Percentiles rank a stretch among this genome's conserved stretches.
Conservation (phyloP, 805 yeast species). For the Nakazawaea ishiwadae region DNA sequence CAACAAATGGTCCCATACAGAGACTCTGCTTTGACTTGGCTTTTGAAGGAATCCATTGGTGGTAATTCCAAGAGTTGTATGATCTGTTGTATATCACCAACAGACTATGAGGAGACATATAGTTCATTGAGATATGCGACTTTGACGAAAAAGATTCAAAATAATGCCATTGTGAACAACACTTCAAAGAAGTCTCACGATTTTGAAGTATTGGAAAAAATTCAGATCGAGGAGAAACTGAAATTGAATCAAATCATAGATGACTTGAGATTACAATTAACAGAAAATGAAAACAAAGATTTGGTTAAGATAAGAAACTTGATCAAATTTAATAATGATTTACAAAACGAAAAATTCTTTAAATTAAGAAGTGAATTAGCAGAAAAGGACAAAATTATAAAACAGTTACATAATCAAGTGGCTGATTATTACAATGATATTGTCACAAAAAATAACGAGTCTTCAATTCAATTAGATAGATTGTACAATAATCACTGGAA, state of each 20-base stretch:
- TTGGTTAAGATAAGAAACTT: constrained; percentile 10
- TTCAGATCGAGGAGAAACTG: constrained; percentile 8
- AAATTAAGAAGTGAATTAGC: constrained; percentile 3
- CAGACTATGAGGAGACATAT: constrained; percentile 71
- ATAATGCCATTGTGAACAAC: constrained; percentile 48
- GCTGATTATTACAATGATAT: constrained; percentile 1
- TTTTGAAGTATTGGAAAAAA: constrained; percentile 10
- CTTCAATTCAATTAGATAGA: not conserved
- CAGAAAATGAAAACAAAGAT: constrained; percentile 7
- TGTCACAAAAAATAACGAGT: not conserved
- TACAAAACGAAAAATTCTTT: constrained; percentile 16
- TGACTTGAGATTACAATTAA: constrained; percentile 7
- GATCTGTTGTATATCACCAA: constrained; percentile 82
- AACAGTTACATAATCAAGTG: not conserved
- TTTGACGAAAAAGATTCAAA: constrained; percentile 64
- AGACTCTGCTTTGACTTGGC: constrained; percentile 72
- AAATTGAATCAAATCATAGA: constrained; percentile 9
- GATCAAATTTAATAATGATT: constrained; percentile 16
- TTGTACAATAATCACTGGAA: constrained; percentile 8
- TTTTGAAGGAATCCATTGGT: constrained; percentile 68
- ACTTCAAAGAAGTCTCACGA: constrained; percentile 15
- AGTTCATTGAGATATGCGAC: constrained; percentile 77
- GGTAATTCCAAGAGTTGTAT: constrained; percentile 84
- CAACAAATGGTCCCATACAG: constrained; percentile 57
- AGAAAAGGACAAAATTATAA: not conserved